A percentile compares a stretch with the other conserved stretches of the same genome.
These are phyloP conservation scores for Backusella tarrabulga DNA, from an alignment of 192 early-diverging fungal genomes.

Conservation along the genomic window DNA sequence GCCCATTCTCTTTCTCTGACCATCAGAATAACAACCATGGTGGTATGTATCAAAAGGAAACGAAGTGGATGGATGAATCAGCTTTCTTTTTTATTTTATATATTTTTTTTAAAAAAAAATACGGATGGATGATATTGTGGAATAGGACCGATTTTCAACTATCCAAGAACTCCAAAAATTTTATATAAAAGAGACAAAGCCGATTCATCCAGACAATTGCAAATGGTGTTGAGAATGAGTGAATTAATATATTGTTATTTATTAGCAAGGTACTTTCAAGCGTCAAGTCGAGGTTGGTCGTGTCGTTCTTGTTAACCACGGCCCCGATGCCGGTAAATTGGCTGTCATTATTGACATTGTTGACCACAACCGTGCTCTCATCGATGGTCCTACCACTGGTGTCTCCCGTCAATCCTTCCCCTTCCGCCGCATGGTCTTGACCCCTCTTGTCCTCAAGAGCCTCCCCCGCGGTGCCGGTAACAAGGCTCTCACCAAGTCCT, in stretches of 20 bases:
- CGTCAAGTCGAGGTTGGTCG: constrained; percentile 98
- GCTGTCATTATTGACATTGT: constrained; percentile 99
- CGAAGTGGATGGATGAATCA: constrained; percentile 14
- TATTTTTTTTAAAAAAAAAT: background rate
- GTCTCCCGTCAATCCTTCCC: constrained; percentile 84
- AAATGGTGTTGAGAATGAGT: background rate
- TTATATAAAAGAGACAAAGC: background rate
- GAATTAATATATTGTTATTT: background rate
- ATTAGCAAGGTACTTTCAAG: constrained; percentile 68
- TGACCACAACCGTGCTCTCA: constrained; percentile 97
- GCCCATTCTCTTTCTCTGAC: constrained; percentile 29
- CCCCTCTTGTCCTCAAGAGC: constrained; percentile 81
- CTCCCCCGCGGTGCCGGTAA: constrained; percentile 83
- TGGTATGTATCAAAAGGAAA: constrained; percentile 23
- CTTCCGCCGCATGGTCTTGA: constrained; percentile 91
- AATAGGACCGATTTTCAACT: background rate
- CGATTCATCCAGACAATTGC: background rate
- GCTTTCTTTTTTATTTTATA: background rate
- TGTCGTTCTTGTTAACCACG: constrained; percentile 95
- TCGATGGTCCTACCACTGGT: constrained; percentile 97
- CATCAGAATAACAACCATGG: constrained; percentile 31
- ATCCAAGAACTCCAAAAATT: background rate
- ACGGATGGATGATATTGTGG: no score
- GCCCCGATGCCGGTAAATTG: constrained; percentile 93
- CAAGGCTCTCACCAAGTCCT: constrained; percentile 70